Evolutionary conservation across 164 flowering plant genomes (phyloP), one percentile per base, ranked within the genome.

Genomic region (Buxus sempervirens): DNA sequence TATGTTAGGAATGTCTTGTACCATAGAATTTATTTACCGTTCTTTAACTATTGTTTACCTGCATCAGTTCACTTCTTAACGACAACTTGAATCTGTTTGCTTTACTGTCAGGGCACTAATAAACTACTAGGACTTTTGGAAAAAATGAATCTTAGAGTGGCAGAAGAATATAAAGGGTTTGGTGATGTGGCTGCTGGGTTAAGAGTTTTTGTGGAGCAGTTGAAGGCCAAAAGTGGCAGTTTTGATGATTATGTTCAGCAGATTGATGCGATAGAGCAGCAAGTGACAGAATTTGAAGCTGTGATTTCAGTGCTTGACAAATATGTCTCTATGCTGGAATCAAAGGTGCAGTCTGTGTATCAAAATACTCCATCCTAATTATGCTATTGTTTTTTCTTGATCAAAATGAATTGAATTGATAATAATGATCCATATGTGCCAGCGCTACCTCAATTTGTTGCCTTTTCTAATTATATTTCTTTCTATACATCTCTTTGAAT

Each of bases 131-230:
- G 92, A 41, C 87, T 95, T 15, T 58, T 91, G 80, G 96, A 87
- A 84, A 90, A 85, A 77, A 95, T 95, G 96, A 90, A 95, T 70
- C 69, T 78, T 14, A 82, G 77, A 72, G 95, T 94, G 26, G 86
- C 86, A 5, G 92, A 90, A 65, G 98, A 94, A 75, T 94, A 90
- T 72, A 77, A 82, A 14, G 84, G 85, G 13, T 85, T 84, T 59
- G 98, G 97, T 2, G 97, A 90, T 71, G 81, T 95, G 71, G 96
- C 96, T 20, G 81, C 96, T 23, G 99, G 97, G 19, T 72, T 95
- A 53, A 87, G 97, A 75, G 88, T 92, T 0, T 95, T 83, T 58
- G 97, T 90, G 73, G 96, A 90, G 85, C 97, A 90, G 78, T 61
- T 95, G 81, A 95, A 90, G 71, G 70, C 77, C 2, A 94, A 94